A percentile compares a stretch with the other conserved stretches of the same genome.
phyloP scores from a whole-genome alignment of 441 rosid species.

The Gossypium aridum region DNA sequence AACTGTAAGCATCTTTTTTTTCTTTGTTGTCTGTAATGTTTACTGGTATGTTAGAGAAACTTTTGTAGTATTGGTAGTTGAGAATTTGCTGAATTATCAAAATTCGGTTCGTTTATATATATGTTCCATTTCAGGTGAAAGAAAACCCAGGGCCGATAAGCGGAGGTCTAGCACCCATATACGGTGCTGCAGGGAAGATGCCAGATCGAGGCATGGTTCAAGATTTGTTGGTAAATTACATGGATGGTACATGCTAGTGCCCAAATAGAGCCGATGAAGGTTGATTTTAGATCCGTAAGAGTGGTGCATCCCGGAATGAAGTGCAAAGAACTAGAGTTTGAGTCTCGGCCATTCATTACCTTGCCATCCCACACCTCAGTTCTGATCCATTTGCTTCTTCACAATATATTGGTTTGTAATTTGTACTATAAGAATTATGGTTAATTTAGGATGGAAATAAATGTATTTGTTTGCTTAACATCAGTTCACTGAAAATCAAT shows the following conservation, averaged over 20 bases:
- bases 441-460: conserved; percentile 6
- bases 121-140: conserved; percentile 45
- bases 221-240: conserved; percentile 74
- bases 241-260: conserved; percentile 71
- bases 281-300: background rate
- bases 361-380: background rate
- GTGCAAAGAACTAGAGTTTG: background rate
- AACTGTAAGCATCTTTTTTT: conserved; percentile 48
- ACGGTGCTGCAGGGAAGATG: conserved; percentile 95
- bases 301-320: conserved; percentile 30
- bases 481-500: background rate
- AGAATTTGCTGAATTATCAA: background rate
- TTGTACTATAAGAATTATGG: background rate
- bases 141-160: conserved; percentile 76
- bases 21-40: background rate
- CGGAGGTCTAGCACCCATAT: conserved; percentile 88
- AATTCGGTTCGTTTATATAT: background rate
- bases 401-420: background rate
- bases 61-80: background rate
- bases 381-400: background rate
- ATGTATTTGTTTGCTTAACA: background rate
- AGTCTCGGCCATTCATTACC: background rate
- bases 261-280: background rate
- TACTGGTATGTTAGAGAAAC: background rate
- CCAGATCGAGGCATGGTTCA: conserved; percentile 78